phyloP scores from a whole-genome alignment of 1,284 basidiomycete genomes.

The Ceratobasidium sp. region DNA sequence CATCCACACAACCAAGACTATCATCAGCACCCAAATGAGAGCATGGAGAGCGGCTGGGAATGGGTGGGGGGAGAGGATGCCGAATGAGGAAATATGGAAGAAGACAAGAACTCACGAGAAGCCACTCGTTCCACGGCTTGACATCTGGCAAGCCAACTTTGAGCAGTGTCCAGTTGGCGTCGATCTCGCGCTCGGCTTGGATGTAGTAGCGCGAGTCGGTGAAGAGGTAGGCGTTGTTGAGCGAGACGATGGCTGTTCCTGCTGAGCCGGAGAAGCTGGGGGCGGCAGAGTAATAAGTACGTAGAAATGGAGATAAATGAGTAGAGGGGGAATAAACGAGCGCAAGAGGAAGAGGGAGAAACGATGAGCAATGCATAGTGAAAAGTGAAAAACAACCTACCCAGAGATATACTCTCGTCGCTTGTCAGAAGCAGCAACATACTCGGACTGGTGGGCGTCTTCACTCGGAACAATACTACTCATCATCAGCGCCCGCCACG shows the following conservation, averaged over 20 bases:
- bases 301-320: no score
- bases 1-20: no score
- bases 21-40: no score
- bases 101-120: slow-evolving; percentile 65
- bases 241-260: slow-evolving; percentile 83
- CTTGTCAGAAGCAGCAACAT: slow-evolving; percentile 83
- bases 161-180: slow-evolving; percentile 82
- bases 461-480: slow-evolving; percentile 80
- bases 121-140: slow-evolving; percentile 84
- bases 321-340: no score
- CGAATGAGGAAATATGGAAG: slow-evolving; percentile 47
- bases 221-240: slow-evolving; percentile 76
- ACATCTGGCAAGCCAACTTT: slow-evolving; percentile 71
- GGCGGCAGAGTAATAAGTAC: no score
- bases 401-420: slow-evolving; percentile 87
- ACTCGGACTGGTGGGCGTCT: slow-evolving; percentile 92
- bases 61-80: slow-evolving; percentile 32
- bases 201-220: slow-evolving; percentile 92
- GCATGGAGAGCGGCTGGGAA: slow-evolving; percentile 36
- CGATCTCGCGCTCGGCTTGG: slow-evolving; percentile 83
- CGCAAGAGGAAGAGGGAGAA: no score
- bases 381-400: slow-evolving; percentile 60
- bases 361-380: background rate
- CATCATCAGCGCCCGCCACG: slow-evolving; percentile 38
- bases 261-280: slow-evolving; percentile 87